phyloP scores from a whole-genome alignment of 495 filamentous ascomycete genomes.

The Penicillium coprophilum region DNA sequence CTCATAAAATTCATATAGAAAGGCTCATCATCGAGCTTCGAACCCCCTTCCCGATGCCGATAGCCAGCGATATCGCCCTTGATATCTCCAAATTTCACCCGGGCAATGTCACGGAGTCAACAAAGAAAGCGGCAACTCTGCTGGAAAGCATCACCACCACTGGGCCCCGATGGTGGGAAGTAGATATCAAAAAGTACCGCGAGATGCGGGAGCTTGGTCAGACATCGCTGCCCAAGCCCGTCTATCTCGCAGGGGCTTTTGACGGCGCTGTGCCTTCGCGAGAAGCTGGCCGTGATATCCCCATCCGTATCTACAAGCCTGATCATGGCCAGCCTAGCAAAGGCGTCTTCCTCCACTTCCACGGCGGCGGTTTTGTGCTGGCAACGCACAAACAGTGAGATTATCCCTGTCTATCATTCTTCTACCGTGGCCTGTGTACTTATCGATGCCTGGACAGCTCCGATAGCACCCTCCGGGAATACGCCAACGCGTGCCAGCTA shows the following conservation, averaged over 20 bases:
- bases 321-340: slow-evolving; percentile 37
- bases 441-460: not conserved
- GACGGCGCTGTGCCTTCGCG: slow-evolving; percentile 45
- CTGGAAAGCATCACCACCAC: slow-evolving; percentile 13
- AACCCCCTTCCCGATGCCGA: slow-evolving; percentile 17
- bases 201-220: slow-evolving; percentile 46
- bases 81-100: slow-evolving; percentile 16
- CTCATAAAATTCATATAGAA: not conserved
- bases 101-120: slow-evolving; percentile 16
- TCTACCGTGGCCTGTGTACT: not conserved
- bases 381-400: slow-evolving; percentile 11
- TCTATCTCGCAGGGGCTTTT: slow-evolving; percentile 38
- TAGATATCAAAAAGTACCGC: slow-evolving; percentile 36
- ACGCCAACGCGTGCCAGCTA: slow-evolving; percentile 41
- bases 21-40: not conserved
- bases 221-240: slow-evolving; percentile 41
- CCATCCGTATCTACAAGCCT: slow-evolving; percentile 50
- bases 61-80: slow-evolving; percentile 18
- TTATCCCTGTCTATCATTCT: not conserved
- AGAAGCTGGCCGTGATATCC: slow-evolving; percentile 46
- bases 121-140: slow-evolving; percentile 12
- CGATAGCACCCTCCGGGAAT: slow-evolving; percentile 11
- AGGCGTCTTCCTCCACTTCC: slow-evolving; percentile 43
- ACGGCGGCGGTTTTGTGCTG: slow-evolving; percentile 55
- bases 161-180: slow-evolving; percentile 22